These are phyloP conservation scores for Parasarocladium wereldwijsianum DNA, from an alignment of 2,329 filamentous ascomycete species.

Conservation along the genomic window DNA sequence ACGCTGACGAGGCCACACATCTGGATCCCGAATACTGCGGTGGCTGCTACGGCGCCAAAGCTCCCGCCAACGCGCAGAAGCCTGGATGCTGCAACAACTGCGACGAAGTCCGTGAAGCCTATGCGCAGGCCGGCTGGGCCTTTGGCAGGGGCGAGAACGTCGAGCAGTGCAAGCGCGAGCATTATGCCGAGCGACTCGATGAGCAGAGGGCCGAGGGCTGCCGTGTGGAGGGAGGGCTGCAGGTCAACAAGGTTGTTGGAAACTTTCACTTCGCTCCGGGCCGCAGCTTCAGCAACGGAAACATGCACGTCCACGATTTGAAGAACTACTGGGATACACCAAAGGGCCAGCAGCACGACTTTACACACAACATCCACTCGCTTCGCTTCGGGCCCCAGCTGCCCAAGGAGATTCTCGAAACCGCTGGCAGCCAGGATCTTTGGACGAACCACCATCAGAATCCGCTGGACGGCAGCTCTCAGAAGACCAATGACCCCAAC, in stretches of 20 bases:
- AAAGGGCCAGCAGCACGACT: slow-evolving; percentile 60
- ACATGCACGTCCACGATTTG: slow-evolving; percentile 94
- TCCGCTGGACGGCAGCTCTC: slow-evolving; percentile 68
- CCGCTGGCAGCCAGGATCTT: slow-evolving; percentile 33
- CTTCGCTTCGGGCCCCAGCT: slow-evolving; percentile 89
- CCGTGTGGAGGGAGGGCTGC: slow-evolving; percentile 78
- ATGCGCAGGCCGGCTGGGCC: slow-evolving; percentile 78
- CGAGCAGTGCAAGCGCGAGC: slow-evolving; percentile 89
- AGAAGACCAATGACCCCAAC: slow-evolving; percentile 65
- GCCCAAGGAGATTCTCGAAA: slow-evolving; percentile 52
- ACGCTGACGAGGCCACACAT: slow-evolving; percentile 55
- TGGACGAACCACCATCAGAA: slow-evolving; percentile 91
- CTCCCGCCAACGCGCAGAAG: slow-evolving; percentile 60
- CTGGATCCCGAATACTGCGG: slow-evolving; percentile 89
- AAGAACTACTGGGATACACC: slow-evolving; percentile 82
- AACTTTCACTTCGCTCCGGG: slow-evolving; percentile 98
- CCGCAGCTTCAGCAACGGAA: slow-evolving; percentile 88
- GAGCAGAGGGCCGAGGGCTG: slow-evolving; percentile 84
- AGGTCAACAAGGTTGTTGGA: slow-evolving; percentile 95
- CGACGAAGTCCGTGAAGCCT: slow-evolving; percentile 91
- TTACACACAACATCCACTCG: slow-evolving; percentile 77
- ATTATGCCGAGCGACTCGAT: slow-evolving; percentile 80
- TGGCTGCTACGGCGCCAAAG: slow-evolving; percentile 71
- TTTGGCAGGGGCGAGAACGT: slow-evolving; percentile 87
- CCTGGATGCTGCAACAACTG: slow-evolving; percentile 93